Percentiles rank a stretch among this genome's conserved stretches.
These are phyloP conservation scores for Prunus armeniaca DNA, from an alignment of 306 rosid species.

Conservation along the genomic window DNA sequence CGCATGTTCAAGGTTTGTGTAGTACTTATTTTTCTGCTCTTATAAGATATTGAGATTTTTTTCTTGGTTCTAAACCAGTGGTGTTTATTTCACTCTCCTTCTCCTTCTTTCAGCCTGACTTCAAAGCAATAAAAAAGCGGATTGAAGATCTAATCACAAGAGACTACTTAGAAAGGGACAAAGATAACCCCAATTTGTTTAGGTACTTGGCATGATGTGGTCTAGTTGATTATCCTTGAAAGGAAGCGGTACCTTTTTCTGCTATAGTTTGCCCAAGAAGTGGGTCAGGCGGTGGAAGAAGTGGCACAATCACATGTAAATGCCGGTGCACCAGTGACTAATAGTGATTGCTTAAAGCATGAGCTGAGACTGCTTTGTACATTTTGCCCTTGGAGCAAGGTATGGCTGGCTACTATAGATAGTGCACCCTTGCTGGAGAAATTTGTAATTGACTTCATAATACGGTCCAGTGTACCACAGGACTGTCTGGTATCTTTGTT, in stretches of 20 bases:
- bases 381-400: constrained; percentile 46
- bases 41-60: neutral
- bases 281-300: constrained; percentile 20
- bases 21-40: neutral
- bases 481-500: constrained; percentile 14
- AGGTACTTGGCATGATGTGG: constrained; percentile 79
- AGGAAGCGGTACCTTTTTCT: constrained; percentile 23
- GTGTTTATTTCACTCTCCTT: neutral
- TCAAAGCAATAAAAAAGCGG: constrained; percentile 90
- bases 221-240: constrained; percentile 16
- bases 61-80: neutral
- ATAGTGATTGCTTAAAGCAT: constrained; percentile 31
- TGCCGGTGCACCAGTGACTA: constrained; percentile 12
- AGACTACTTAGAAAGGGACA: constrained; percentile 95
- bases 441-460: constrained; percentile 42
- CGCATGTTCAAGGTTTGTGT: constrained; percentile 83
- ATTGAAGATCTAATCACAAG: constrained; percentile 95
- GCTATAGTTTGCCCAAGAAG: constrained; percentile 27
- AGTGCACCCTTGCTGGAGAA: constrained; percentile 35
- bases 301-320: constrained; percentile 15
- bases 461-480: constrained; percentile 29
- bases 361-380: constrained; percentile 39
- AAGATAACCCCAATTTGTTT: constrained; percentile 74
- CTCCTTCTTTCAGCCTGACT: constrained; percentile 61
- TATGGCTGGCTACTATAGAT: constrained; percentile 31